These are phyloP conservation scores for Schoenoplectus tabernaemontani DNA, from an alignment of 202 grass and related monocot genomes.

Conservation along the genomic window DNA sequence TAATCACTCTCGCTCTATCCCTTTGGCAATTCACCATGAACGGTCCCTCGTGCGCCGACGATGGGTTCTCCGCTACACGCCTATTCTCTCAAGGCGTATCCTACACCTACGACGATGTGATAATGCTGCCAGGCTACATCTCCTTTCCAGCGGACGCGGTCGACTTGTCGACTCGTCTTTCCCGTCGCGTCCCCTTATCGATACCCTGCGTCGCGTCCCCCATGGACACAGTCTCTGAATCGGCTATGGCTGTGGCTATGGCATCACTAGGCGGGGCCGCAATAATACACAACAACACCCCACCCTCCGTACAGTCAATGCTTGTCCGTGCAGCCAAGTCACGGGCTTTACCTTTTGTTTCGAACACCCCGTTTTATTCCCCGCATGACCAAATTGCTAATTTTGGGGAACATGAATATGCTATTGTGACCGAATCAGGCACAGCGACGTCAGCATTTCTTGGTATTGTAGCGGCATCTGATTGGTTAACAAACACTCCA, in stretches of 20 bases:
- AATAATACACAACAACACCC: slow-evolving; percentile 60
- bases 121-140: slow-evolving; percentile 65
- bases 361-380: slow-evolving; percentile 50
- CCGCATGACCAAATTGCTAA: slow-evolving; percentile 20
- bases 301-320: slow-evolving; percentile 47
- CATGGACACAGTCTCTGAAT: slow-evolving; percentile 91
- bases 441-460: slow-evolving; percentile 53
- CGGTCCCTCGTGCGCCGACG: slow-evolving; percentile 14
- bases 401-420: slow-evolving; percentile 51
- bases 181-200: slow-evolving; percentile 55
- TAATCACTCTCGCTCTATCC: not conserved
- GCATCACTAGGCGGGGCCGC: slow-evolving; percentile 71
- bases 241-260: slow-evolving; percentile 71
- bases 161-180: slow-evolving; percentile 74
- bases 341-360: slow-evolving; percentile 61
- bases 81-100: slow-evolving; percentile 75
- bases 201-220: slow-evolving; percentile 80
- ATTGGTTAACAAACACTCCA: not conserved
- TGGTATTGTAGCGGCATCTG: slow-evolving; percentile 49
- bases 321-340: slow-evolving; percentile 68
- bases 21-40: slow-evolving; percentile 29
- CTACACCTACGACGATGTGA: slow-evolving; percentile 86
- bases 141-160: slow-evolving; percentile 69
- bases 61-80: slow-evolving; percentile 42
- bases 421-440: slow-evolving; percentile 59